phyloP scores from a whole-genome alignment of 371 early-diverging fungal genomes.

The Mortierella sp. region DNA sequence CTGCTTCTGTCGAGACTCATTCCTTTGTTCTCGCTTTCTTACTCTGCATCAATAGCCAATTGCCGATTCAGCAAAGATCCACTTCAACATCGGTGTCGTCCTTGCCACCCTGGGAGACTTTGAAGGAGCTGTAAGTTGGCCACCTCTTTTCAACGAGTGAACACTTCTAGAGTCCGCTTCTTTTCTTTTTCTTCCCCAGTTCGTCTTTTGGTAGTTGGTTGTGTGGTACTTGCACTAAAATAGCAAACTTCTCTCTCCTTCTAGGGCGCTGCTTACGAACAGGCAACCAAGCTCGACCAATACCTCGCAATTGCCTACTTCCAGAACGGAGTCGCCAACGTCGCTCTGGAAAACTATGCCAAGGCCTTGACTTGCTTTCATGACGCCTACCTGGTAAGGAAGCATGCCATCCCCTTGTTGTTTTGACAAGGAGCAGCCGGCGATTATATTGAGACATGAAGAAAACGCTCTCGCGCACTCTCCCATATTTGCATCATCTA shows the following conservation, averaged over 20 bases:
- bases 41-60: slow-evolving; percentile 71
- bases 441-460: background rate
- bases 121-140: slow-evolving; percentile 85
- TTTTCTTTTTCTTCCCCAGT: background rate
- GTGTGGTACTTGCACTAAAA: background rate
- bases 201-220: background rate
- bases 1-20: slow-evolving; percentile 8
- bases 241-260: background rate
- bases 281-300: slow-evolving; percentile 84
- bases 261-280: slow-evolving; percentile 80
- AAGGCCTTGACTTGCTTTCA: slow-evolving; percentile 69
- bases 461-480: slow-evolving; percentile 2
- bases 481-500: background rate
- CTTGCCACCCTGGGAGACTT: slow-evolving; percentile 81
- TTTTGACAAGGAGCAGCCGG: background rate
- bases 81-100: slow-evolving; percentile 94
- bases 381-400: slow-evolving; percentile 70
- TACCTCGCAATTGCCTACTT: slow-evolving; percentile 94
- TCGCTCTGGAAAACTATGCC: slow-evolving; percentile 81
- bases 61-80: slow-evolving; percentile 93
- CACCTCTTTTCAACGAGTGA: background rate
- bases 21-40: slow-evolving; percentile 2
- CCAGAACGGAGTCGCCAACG: slow-evolving; percentile 90
- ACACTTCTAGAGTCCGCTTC: slow-evolving; percentile 2
- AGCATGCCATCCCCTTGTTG: background rate